Percentiles rank a stretch among this genome's conserved stretches.
These are phyloP conservation scores for Fusarium solani-melongenae DNA, from an alignment of 2,329 filamentous ascomycete species.

Conservation along the genomic window DNA sequence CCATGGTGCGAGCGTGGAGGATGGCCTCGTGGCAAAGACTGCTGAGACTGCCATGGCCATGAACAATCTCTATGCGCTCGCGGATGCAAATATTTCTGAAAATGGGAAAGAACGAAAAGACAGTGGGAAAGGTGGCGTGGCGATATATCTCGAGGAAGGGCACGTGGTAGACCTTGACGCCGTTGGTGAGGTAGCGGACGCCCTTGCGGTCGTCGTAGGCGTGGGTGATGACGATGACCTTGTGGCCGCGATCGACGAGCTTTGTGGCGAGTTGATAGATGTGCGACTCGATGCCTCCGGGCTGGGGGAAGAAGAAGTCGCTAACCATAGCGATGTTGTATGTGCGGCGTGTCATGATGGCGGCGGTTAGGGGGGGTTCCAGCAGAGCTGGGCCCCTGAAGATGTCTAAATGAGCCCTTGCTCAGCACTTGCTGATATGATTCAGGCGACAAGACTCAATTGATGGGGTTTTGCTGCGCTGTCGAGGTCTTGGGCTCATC, in stretches of 20 bases:
- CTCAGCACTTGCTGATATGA: slow-evolving; percentile 16
- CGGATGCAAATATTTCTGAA: slow-evolving; percentile 96
- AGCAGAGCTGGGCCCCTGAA: slow-evolving; percentile 23
- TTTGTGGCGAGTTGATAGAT: slow-evolving; percentile 98
- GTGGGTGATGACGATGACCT: slow-evolving; percentile 97
- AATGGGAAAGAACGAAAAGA: slow-evolving; percentile 99
- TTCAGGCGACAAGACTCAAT: not conserved
- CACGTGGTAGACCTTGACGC: slow-evolving; percentile 97
- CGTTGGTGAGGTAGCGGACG: slow-evolving; percentile 95
- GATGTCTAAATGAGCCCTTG: not conserved
- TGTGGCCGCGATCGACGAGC: slow-evolving; percentile 96
- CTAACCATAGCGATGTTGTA: slow-evolving; percentile 91
- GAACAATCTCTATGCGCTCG: slow-evolving; percentile 95
- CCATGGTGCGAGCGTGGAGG: slow-evolving; percentile 95
- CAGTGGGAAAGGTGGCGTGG: slow-evolving; percentile 91
- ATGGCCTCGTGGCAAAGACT: slow-evolving; percentile 95
- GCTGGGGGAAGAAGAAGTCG: slow-evolving; percentile 99
- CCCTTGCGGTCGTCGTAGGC: slow-evolving; percentile 92
- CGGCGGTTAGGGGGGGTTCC: slow-evolving; percentile 24
- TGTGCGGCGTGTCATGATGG: slow-evolving; percentile 64
- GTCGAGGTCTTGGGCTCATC: slow-evolving; percentile 7
- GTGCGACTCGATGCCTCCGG: slow-evolving; percentile 95
- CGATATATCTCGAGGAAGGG: slow-evolving; percentile 97
- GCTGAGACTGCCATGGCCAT: slow-evolving; percentile 95
- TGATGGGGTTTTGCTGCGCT: not conserved